A percentile compares a stretch with the other conserved stretches of the same genome.
phyloP scores from a whole-genome alignment of 768 basidiomycete genomes.

The Mycena galericulata region DNA sequence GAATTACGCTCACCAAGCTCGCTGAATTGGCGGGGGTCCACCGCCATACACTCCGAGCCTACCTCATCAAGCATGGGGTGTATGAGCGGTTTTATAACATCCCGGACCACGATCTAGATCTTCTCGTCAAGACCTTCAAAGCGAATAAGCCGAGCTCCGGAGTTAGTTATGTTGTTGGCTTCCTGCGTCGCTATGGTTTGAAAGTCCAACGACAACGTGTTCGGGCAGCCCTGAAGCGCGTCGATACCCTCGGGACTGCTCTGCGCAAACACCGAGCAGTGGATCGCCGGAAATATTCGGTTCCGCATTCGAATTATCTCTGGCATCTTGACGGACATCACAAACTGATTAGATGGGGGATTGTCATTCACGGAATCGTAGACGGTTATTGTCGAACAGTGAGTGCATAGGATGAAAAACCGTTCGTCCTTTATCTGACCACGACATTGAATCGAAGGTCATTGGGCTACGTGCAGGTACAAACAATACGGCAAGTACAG shows the following conservation, averaged over 20 bases:
- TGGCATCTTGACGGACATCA: constrained; percentile 1
- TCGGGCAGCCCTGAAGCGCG: constrained; percentile 6
- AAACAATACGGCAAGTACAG: background rate
- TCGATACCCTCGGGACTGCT: constrained; percentile 15
- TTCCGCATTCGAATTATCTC: background rate
- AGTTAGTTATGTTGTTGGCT: constrained; percentile 34
- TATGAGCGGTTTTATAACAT: constrained; percentile 28
- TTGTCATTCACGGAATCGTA: background rate
- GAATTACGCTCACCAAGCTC: constrained; percentile 20
- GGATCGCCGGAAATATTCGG: background rate
- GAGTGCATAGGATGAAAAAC: background rate
- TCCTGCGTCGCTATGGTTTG: constrained; percentile 26
- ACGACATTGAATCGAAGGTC: too few relatives aligned
- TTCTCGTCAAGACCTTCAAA: constrained; percentile 11
- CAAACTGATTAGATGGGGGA: background rate
- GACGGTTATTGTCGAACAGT: background rate
- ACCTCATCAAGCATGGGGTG: constrained; percentile 27
- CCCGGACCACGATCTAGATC: constrained; percentile 36
- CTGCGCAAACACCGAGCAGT: background rate
- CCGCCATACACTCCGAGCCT: constrained; percentile 29
- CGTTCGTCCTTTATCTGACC: background rate
- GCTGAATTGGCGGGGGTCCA: constrained; percentile 25
- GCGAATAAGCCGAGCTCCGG: constrained; percentile 31
- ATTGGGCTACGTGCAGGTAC: background rate
- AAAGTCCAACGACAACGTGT: constrained; percentile 33